Percentiles rank a stretch among this genome's conserved stretches.
These are phyloP conservation scores for Alternaria solani DNA, from an alignment of 2,329 filamentous ascomycete genomes.

Conservation along the genomic window DNA sequence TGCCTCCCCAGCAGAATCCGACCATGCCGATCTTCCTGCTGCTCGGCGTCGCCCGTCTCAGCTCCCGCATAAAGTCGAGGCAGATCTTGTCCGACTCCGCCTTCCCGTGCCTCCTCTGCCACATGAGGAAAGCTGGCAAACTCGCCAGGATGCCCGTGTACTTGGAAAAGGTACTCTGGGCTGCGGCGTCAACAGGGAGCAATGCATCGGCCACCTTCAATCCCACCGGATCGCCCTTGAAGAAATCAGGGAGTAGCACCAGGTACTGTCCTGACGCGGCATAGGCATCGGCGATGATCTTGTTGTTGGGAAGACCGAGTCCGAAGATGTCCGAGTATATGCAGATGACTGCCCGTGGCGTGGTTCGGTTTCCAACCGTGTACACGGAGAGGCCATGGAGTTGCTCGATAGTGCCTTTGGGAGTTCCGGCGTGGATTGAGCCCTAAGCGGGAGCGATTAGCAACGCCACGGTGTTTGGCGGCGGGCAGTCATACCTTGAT, in stretches of 20 bases:
- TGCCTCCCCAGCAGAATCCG: conserved; percentile 53
- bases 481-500: conserved; percentile 30
- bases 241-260: conserved; percentile 37
- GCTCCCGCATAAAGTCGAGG: conserved; percentile 43
- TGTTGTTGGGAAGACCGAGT: conserved; percentile 35
- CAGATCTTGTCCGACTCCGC: conserved; percentile 45
- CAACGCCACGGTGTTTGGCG: background rate
- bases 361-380: conserved; percentile 25
- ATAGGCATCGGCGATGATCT: conserved; percentile 36
- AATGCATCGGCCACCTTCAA: conserved; percentile 45
- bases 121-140: conserved; percentile 28
- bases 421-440: conserved; percentile 48
- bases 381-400: conserved; percentile 36
- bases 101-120: conserved; percentile 46
- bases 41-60: conserved; percentile 42
- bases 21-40: conserved; percentile 41
- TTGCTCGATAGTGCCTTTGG: conserved; percentile 25
- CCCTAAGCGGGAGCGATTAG: conserved; percentile 32
- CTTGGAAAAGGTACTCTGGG: conserved; percentile 47
- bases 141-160: conserved; percentile 52
- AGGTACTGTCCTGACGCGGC: conserved; percentile 31
- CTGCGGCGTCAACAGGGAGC: conserved; percentile 48
- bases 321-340: conserved; percentile 39
- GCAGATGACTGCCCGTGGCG: conserved; percentile 30
- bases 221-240: conserved; percentile 31